Base-by-base conservation (phyloP, 2,329 filamentous ascomycete species). In the Gaeumannomyces sp. region DNA sequence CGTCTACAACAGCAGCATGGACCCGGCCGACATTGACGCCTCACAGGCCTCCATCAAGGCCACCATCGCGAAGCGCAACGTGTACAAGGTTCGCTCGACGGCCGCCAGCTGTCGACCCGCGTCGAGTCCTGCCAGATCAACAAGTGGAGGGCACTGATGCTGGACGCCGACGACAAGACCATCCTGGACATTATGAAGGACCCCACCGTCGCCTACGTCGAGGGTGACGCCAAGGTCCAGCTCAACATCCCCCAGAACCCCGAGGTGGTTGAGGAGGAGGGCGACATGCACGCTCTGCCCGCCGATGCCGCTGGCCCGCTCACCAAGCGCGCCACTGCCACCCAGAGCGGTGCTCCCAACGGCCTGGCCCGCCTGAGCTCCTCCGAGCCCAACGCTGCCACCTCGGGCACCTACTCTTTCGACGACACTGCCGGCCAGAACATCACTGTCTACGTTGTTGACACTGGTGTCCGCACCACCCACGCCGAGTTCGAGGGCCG, bases 361-460 rank as follows among this genome's bases (percentile, higher is more conserved):
- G 84, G 84, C 22, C 77, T 88, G 31, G 76, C 78, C 59, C 83
- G 85, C 57, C 69, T 87, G 63, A 87, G 85, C 61, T 76, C 81
- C 71, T 68, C 75, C 29, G 35, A 50, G 60, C 60, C 60, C 22
- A 61, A 61, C 35, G n/a, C 35, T 22, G 62, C 71, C 16, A 67
- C 74, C 25, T 77, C 70, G 45, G 69, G 70, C 13, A 74, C 71
- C 63, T 86, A 86, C 71, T 69, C 81, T 62, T 87, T 85, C 67
- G 83, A 87, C 71, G 74, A 75, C 65, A 78, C 76, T 16, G 81
- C 80, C 28, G 85, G 84, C 38, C 65, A 79, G 68, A 83, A 82
- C n/a, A 83, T 85, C 69, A 87, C 83, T 28, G 82, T 81, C 33
- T 90, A 85, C 72, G 76, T 90, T 29, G 82, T 90, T 57, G 88